Percentiles rank a stretch among this genome's conserved stretches.
These are phyloP conservation scores for Penicillium silybi DNA, from an alignment of 495 filamentous ascomycete genomes.

Conservation along the genomic window DNA sequence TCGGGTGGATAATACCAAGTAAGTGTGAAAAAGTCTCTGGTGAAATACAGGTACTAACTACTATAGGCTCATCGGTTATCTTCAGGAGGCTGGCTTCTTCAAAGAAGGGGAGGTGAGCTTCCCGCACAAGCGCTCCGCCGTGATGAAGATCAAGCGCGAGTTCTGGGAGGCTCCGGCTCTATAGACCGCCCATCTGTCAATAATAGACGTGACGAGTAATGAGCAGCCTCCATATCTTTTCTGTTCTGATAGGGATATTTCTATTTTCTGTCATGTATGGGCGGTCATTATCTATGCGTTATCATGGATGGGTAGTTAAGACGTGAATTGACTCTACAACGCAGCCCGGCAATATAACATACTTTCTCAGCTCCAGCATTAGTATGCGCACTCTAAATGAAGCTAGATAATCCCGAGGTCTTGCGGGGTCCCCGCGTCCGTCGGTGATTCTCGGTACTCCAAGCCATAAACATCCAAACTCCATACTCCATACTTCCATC, in stretches of 20 bases:
- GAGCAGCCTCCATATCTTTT: neutral
- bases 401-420: neutral
- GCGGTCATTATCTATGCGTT: neutral
- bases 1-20: slow-evolving; percentile 88
- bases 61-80: slow-evolving; percentile 66
- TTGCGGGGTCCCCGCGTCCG: slow-evolving; percentile 7
- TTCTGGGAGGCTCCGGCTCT: slow-evolving; percentile 76
- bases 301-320: neutral
- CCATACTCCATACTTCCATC: neutral
- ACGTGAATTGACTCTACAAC: neutral
- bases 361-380: neutral
- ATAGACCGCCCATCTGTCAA: slow-evolving; percentile 24
- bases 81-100: slow-evolving; percentile 72
- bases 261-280: neutral
- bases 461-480: neutral
- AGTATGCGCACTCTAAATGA: neutral
- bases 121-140: slow-evolving; percentile 87
- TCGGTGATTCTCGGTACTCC: slow-evolving; percentile 12
- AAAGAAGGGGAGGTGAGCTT: slow-evolving; percentile 87
- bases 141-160: slow-evolving; percentile 79
- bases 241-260: neutral
- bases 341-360: no score
- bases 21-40: slow-evolving; percentile 26
- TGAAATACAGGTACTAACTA: slow-evolving; percentile 8
- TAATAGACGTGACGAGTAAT: slow-evolving; percentile 1